Percentiles rank a stretch among this genome's conserved stretches.
Evolutionary conservation across 108 stramenopile species (phyloP).

Genomic region (Conticribra weissflogii): DNA sequence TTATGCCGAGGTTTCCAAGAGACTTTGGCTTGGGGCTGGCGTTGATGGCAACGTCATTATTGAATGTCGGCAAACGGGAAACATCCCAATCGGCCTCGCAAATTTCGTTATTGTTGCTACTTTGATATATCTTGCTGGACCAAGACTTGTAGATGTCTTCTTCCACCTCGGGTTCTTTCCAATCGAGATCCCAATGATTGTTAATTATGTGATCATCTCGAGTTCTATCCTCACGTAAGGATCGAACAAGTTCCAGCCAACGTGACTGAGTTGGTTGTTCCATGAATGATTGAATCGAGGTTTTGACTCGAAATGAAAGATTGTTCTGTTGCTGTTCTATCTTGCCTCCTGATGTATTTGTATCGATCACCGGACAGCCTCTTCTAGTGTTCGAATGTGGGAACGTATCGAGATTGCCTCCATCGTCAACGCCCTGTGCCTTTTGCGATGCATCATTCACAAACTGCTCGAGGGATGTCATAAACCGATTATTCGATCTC

Average conservation of each 20-base stretch:
- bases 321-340: background rate
- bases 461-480: too few relatives aligned
- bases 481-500: too few relatives aligned
- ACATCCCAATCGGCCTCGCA: background rate
- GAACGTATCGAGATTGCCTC: too few relatives aligned
- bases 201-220: background rate
- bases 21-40: background rate
- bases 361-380: too few relatives aligned
- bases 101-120: background rate
- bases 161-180: background rate
- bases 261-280: background rate
- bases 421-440: too few relatives aligned
- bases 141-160: background rate
- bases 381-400: too few relatives aligned
- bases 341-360: too few relatives aligned
- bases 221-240: background rate
- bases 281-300: background rate
- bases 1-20: background rate
- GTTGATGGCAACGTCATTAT: background rate
- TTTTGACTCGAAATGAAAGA: background rate
- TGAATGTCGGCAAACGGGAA: background rate
- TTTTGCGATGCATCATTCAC: too few relatives aligned
- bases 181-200: background rate
- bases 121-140: too few relatives aligned
- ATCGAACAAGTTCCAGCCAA: background rate